These are phyloP conservation scores for Colletotrichum sp. DNA, from an alignment of 2,329 filamentous ascomycete genomes.

Conservation along the genomic window DNA sequence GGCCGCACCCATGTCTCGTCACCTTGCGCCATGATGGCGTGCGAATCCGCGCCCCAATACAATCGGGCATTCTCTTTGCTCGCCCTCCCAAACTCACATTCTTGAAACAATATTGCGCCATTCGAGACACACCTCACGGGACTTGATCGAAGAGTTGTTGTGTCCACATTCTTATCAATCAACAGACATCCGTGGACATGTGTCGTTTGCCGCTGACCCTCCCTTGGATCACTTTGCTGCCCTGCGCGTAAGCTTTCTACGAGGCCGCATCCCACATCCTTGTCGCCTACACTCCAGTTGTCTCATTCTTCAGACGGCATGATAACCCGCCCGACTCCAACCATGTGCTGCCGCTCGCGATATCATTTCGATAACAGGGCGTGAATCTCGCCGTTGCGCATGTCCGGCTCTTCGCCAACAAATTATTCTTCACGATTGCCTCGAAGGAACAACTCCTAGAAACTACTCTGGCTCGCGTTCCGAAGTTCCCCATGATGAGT, in stretches of 20 bases:
- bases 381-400: neutral
- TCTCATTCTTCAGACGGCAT: neutral
- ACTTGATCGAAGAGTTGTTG: neutral
- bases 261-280: neutral
- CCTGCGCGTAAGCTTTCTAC: neutral
- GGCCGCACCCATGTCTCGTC: neutral
- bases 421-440: neutral
- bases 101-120: slow-evolving; percentile 12
- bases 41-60: neutral
- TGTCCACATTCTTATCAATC: slow-evolving; percentile 6
- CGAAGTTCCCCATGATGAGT: neutral
- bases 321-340: neutral
- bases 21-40: slow-evolving; percentile 18
- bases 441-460: neutral
- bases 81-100: neutral
- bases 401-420: neutral
- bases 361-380: neutral
- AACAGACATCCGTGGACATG: neutral
- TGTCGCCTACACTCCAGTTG: neutral
- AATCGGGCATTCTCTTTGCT: neutral
- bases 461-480: neutral
- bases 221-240: neutral
- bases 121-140: neutral
- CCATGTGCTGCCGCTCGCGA: neutral
- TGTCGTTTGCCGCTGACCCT: neutral